Conservation (phyloP, 805 yeast species). For the Saccharomyces paradoxus region DNA sequence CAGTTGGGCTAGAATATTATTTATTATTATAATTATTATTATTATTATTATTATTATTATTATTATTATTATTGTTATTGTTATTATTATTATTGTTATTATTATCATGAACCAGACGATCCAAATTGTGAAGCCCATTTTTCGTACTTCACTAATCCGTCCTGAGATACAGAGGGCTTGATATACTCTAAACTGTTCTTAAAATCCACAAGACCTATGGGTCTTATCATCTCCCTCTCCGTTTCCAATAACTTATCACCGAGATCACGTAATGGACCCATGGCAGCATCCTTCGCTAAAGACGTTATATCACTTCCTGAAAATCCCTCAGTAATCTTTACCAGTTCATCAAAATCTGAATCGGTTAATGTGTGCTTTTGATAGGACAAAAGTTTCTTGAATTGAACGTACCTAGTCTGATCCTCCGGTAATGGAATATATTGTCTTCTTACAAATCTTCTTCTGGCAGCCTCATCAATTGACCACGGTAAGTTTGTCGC, state of each 20-base stretch:
- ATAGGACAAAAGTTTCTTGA: conserved; percentile 54
- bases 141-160: conserved; percentile 72
- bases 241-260: conserved; percentile 73
- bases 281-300: conserved; percentile 91
- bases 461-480: conserved; percentile 91
- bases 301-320: conserved; percentile 95
- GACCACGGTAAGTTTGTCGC: conserved; percentile 97
- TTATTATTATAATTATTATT: background rate
- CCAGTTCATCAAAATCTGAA: conserved; percentile 51
- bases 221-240: conserved; percentile 67
- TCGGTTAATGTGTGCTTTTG: conserved; percentile 66
- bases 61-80: no score
- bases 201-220: conserved; percentile 68
- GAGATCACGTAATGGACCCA: conserved; percentile 88
- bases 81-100: background rate
- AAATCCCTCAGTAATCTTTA: conserved; percentile 66
- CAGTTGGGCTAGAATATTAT: background rate
- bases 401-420: conserved; percentile 69
- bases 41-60: background rate
- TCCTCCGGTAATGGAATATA: conserved; percentile 90
- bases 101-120: conserved; percentile 70
- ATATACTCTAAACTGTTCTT: conserved; percentile 65
- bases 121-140: conserved; percentile 86
- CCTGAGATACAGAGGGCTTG: conserved; percentile 80
- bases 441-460: conserved; percentile 84